A percentile compares a stretch with the other conserved stretches of the same genome.
Evolutionary conservation across 1,139 yeast species (phyloP).

Genomic region (Torulaspora pretoriensis): DNA sequence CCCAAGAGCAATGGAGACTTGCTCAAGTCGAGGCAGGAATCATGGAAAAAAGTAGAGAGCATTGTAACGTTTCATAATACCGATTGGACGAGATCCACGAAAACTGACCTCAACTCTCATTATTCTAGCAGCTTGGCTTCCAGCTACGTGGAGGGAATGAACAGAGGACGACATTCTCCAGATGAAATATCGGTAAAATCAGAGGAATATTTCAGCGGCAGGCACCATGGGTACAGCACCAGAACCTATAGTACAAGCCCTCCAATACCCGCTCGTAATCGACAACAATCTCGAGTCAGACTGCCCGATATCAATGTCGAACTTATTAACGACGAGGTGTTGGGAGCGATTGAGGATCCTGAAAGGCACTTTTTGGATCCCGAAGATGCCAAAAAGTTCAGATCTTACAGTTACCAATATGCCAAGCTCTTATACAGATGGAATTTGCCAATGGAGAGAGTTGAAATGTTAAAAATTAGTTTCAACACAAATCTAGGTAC

Average conservation of each 20-base stretch:
- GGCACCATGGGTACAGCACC: slow-evolving; percentile 12
- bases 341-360: slow-evolving; percentile 51
- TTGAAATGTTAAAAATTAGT: slow-evolving; percentile 75
- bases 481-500: slow-evolving; percentile 36
- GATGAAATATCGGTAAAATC: slow-evolving; percentile 25
- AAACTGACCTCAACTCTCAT: slow-evolving; percentile 17
- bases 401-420: slow-evolving; percentile 61
- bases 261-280: slow-evolving; percentile 14
- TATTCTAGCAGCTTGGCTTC: slow-evolving; percentile 17
- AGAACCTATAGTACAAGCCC: slow-evolving; percentile 8
- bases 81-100: slow-evolving; percentile 11
- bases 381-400: slow-evolving; percentile 45
- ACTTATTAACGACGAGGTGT: slow-evolving; percentile 50
- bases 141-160: slow-evolving; percentile 9
- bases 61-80: slow-evolving; percentile 19
- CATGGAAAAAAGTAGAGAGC: slow-evolving; percentile 17
- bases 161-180: slow-evolving; percentile 11
- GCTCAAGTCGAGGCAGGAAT: background rate
- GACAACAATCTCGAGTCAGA: slow-evolving; percentile 20
- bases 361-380: slow-evolving; percentile 47
- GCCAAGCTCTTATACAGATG: slow-evolving; percentile 77
- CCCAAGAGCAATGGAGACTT: slow-evolving; percentile 3
- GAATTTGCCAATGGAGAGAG: slow-evolving; percentile 75
- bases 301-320: slow-evolving; percentile 48
- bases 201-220: slow-evolving; percentile 27